Evolutionary conservation across 306 rosid genomes (phyloP), one percentile per base, ranked within the genome.

Genomic region (Vicia sativa): DNA sequence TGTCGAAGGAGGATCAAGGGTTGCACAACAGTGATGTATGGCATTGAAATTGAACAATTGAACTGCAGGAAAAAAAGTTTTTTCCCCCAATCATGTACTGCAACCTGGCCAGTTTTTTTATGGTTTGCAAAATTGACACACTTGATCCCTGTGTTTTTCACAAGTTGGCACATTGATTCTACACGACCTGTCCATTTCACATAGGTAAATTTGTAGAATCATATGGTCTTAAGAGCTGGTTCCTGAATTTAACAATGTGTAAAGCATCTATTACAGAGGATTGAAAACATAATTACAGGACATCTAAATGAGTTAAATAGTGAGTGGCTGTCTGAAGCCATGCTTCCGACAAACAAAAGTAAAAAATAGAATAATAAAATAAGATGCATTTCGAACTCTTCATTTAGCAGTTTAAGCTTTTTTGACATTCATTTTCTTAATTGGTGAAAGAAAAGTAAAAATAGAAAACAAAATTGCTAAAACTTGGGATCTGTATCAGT

Each of bases 371-470:
- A 58, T 58, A 44, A 58, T 34, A 9, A 58, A 71, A 45, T 13
- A 71, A 50, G 16, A 38, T 71, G 60, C 38, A 7, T 71, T 71
- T 26, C 28, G 4, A 16, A 8, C 45, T 57, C 58, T 70, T 71
- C 48, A 26, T 59, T 70, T 58, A 31, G 34, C 28, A 58, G 13
- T 21, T 31, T 34, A 35, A 34, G 61, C 50, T 46, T 71, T 45
- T 45, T 19, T 71, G 12, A 15, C 29, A 48, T 46, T 48, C 52
- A 58, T 21, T 38, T 71, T 71, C 60, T 59, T 71, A 44, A 71
- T 60, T 46, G 52, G 52, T 50, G 31, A 62, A 62, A 38, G 70
- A 38, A 62, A 50, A 38, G 34, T 19, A 16, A 43, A n/a, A 25
- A 48, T 7, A 1, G 7, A 34, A 29, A 26, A 13, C 11, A 26